phyloP scores from a whole-genome alignment of 352 stramenopile species.

The Phytophthora crassamura region DNA sequence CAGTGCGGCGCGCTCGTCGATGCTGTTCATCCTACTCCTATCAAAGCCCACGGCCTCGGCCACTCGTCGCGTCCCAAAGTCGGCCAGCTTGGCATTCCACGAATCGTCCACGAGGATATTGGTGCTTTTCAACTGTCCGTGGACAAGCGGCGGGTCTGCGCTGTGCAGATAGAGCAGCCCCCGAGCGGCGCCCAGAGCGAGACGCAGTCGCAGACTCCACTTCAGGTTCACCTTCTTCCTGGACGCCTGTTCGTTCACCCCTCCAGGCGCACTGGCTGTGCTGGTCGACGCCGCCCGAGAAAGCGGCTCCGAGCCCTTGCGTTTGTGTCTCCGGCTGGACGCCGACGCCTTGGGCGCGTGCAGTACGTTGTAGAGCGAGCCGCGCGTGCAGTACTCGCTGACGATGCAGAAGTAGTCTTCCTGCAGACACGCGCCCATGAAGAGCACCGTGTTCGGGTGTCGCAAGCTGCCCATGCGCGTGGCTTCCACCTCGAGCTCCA shows the following conservation, averaged over 20 bases:
- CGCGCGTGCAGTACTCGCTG: slow-evolving; percentile 94
- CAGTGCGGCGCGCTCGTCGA: slow-evolving; percentile 63
- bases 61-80: slow-evolving; percentile 85
- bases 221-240: slow-evolving; percentile 77
- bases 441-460: slow-evolving; percentile 99
- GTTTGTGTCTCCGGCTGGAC: slow-evolving; percentile 37
- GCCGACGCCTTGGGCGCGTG: slow-evolving; percentile 52
- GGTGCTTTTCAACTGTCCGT: slow-evolving; percentile 88
- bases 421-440: slow-evolving; percentile 97
- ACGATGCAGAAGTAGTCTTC: slow-evolving; percentile 97
- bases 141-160: slow-evolving; percentile 82
- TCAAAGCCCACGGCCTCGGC: slow-evolving; percentile 82
- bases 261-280: slow-evolving; percentile 25
- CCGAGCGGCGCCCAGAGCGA: slow-evolving; percentile 80
- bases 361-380: slow-evolving; percentile 96
- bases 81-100: slow-evolving; percentile 90
- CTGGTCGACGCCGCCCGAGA: slow-evolving; percentile 21
- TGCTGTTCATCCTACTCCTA: slow-evolving; percentile 61
- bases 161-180: slow-evolving; percentile 88
- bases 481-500: slow-evolving; percentile 83
- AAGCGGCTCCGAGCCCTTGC: slow-evolving; percentile 33
- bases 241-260: slow-evolving; percentile 24
- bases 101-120: slow-evolving; percentile 91
- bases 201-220: slow-evolving; percentile 80
- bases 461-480: slow-evolving; percentile 91